phyloP scores from a whole-genome alignment of 352 stramenopile genomes.

The Globisporangium rhizosaccharum region DNA sequence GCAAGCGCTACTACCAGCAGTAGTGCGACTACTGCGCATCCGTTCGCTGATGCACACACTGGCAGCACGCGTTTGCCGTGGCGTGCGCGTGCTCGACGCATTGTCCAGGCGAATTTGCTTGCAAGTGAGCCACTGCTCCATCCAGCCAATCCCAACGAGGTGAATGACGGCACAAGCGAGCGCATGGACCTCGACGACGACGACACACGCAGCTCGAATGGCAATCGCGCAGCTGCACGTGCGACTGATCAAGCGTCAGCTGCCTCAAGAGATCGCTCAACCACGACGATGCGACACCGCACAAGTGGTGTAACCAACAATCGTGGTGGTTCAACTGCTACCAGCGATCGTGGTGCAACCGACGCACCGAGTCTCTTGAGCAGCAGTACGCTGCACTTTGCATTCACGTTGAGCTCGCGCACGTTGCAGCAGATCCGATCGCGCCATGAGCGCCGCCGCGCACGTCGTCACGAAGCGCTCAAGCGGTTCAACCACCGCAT shows the following conservation, averaged over 20 bases:
- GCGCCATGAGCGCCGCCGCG: conserved; percentile 29
- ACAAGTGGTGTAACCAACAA: no score
- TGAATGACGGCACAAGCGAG: background rate
- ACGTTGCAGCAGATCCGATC: conserved; percentile 37
- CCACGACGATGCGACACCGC: no score
- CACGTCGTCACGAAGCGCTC: conserved; percentile 23
- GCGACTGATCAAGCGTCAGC: no score
- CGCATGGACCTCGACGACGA: background rate
- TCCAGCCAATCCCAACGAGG: background rate
- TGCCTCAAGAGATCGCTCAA: no score
- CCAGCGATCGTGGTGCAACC: background rate
- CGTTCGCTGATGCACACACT: conserved; percentile 7
- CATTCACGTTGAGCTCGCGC: conserved; percentile 36
- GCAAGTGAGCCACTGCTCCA: background rate
- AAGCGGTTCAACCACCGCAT: conserved; percentile 42
- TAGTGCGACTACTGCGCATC: conserved; percentile 5
- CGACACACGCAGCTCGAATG: no score
- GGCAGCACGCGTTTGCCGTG: conserved; percentile 9
- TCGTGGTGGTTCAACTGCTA: no score
- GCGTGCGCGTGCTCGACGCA: conserved; percentile 8
- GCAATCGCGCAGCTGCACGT: no score
- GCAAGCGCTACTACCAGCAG: background rate
- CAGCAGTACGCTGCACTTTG: conserved; percentile 22
- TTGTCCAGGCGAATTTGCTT: conserved; percentile 3
- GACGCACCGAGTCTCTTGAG: background rate